Base-by-base conservation (phyloP, 2,329 filamentous ascomycete species). In the Parafenestella ontariensis region DNA sequence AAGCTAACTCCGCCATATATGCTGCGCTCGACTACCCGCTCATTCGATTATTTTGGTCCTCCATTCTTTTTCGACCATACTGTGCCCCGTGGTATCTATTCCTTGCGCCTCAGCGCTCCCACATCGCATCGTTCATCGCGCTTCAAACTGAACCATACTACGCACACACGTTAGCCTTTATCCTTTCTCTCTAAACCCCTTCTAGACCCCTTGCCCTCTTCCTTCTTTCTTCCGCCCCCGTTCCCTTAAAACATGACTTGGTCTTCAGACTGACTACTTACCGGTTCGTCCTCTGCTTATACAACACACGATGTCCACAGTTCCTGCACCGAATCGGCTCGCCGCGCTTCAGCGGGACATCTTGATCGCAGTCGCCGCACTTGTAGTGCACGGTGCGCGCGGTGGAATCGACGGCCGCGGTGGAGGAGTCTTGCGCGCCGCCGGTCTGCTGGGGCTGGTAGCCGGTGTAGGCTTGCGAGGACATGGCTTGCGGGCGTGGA, bases 221-320 rank as follows among this genome's bases (percentile, higher is more conserved):
- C n/a, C 21, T 18, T 37, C 39, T 20, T 10, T 18, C 33, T 28
- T 34, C 46, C 26, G 26, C 18, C 36, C 31, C n/a, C n/a, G n/a
- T n/a, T n/a, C n/a, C n/a, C n/a, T n/a, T 28, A 20, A 37, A 20
- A 31, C 5, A 28, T n/a, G 46, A 40, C 8, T 33, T 39, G 28
- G 28, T 31, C 21, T 29, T 21, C 15, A 18, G 3, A 34, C n/a
- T 21, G 3, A 34, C n/a, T 21, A 80, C 89, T 78, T 76, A 97
- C 95, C 95, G 87, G 84, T 96, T 97, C 40, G 95, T 99, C 73
- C 95, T 82, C 85, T 97, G 91, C 86, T 99, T 99, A 80, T 98
- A 98, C 65, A 99, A 80, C 58, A 99, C 92, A 63, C 95, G 88
- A 71, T 96, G 95, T 7, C 95, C 95, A 77, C 95, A 99, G 79